Conservation (phyloP, 371 early-diverging fungal species). For the Nematocida homosporus region DNA sequence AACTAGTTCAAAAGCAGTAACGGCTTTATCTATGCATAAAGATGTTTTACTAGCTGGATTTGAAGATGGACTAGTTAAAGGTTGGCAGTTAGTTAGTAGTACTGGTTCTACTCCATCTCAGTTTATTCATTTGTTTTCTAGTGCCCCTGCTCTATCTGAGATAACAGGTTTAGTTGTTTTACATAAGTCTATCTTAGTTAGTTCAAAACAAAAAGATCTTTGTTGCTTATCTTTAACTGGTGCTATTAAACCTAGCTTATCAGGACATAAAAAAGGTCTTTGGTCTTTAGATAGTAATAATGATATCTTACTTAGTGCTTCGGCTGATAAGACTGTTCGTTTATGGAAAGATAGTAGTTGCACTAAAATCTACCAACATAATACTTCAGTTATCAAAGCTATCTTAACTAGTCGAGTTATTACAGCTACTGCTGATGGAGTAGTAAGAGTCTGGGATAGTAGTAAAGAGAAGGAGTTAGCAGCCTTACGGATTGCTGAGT, state of each 20-base stretch:
- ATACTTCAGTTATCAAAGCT: constrained; percentile 41
- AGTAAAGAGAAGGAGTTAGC: constrained; percentile 41
- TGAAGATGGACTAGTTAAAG: constrained; percentile 24
- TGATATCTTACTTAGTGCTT: constrained; percentile 5
- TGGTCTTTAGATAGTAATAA: constrained; percentile 22
- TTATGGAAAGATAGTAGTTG: constrained; percentile 23
- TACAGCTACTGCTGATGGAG: constrained; percentile 52
- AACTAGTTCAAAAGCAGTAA: constrained; percentile 2
- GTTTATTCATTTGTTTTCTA: constrained; percentile 12
- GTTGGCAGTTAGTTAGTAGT: constrained; percentile 16
- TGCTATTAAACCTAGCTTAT: not conserved
- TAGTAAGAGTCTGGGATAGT: constrained; percentile 32
- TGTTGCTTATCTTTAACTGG: constrained; percentile 1
- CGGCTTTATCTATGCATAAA: constrained; percentile 33
- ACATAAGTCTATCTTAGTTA: constrained; percentile 19
- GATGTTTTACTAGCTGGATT: constrained; percentile 20
- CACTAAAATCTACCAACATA: constrained; percentile 31
- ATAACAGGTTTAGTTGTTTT: constrained; percentile 44
- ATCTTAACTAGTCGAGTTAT: constrained; percentile 22
- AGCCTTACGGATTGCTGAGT: constrained; percentile 14
- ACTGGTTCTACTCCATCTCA: not conserved
- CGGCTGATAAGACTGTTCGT: constrained; percentile 42
- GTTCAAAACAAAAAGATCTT: constrained; percentile 41
- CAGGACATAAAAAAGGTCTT: constrained; percentile 50
- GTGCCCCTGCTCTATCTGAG: constrained; percentile 7